Evolutionary conservation across 2,329 filamentous ascomycete genomes (phyloP).

Genomic region (Aschersonia sp.): DNA sequence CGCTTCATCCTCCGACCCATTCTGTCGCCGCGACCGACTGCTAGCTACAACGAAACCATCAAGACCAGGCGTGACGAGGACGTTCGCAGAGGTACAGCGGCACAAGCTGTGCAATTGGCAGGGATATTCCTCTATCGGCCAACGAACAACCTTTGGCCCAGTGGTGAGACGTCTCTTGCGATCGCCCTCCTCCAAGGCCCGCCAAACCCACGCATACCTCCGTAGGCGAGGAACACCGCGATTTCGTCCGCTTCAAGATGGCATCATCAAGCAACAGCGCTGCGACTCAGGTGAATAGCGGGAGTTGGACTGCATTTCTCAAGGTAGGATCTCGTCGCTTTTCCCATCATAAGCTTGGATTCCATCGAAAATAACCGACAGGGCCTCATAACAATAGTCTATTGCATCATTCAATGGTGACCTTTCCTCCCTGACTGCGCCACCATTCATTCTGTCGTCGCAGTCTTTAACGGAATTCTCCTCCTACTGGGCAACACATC

Average conservation of each 20-base stretch:
- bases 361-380: too few species aligned
- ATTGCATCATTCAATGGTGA: constrained; percentile 75
- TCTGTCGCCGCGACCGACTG: too few species aligned
- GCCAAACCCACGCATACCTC: background rate
- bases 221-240: background rate
- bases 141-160: too few species aligned
- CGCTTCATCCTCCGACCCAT: too few species aligned
- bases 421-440: constrained; percentile 65
- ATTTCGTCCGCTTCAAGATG: background rate
- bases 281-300: constrained; percentile 22
- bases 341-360: too few species aligned
- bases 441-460: constrained; percentile 68
- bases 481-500: constrained; percentile 71
- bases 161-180: too few species aligned
- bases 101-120: too few species aligned
- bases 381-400: constrained; percentile 28
- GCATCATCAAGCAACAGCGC: constrained; percentile 10
- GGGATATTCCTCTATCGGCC: too few species aligned
- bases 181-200: too few species aligned
- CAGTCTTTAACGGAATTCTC: constrained; percentile 71
- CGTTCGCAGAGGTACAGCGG: too few species aligned
- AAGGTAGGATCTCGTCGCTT: constrained; percentile 22
- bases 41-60: too few species aligned
- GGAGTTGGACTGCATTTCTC: constrained; percentile 37
- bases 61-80: too few species aligned